Conservation (phyloP, 306 rosid species). For the Dryas alaskensis region DNA sequence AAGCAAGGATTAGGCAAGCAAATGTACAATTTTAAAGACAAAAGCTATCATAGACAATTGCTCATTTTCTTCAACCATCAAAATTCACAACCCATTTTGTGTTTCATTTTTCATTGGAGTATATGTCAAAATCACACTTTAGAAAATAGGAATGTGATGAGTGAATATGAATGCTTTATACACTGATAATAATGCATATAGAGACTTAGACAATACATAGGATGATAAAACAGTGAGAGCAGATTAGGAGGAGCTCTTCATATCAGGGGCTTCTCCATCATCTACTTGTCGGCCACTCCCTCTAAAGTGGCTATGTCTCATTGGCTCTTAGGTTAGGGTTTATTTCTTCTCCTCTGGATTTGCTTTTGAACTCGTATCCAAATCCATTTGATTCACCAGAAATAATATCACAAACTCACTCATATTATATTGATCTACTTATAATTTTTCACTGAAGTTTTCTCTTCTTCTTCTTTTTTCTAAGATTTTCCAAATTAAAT, state of each 20-base stretch:
- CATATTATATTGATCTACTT: too few species aligned
- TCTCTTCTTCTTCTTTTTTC: neutral
- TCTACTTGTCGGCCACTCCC: conserved; percentile 43
- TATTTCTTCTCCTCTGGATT: neutral
- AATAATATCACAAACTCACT: too few species aligned
- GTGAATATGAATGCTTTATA: neutral
- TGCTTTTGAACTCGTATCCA: neutral
- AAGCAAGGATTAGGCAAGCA: conserved; percentile 3
- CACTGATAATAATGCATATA: conserved; percentile 15
- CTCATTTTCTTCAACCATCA: conserved; percentile 22
- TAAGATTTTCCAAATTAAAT: neutral
- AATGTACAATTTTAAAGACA: neutral
- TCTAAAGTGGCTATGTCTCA: conserved; percentile 5
- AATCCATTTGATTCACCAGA: too few species aligned
- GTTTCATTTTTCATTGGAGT: conserved; percentile 20
- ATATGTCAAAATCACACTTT: conserved; percentile 16
- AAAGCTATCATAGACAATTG: neutral
- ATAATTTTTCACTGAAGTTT: too few species aligned
- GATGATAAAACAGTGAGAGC: neutral
- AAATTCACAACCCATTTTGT: conserved; percentile 18
- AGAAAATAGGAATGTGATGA: neutral
- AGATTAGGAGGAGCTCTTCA: neutral
- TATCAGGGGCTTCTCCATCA: conserved; percentile 19
- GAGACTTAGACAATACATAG: neutral
- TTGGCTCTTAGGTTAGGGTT: conserved; percentile 20